Conservation (phyloP, 1,139 yeast species). For the Arxiozyma slooffiae region DNA sequence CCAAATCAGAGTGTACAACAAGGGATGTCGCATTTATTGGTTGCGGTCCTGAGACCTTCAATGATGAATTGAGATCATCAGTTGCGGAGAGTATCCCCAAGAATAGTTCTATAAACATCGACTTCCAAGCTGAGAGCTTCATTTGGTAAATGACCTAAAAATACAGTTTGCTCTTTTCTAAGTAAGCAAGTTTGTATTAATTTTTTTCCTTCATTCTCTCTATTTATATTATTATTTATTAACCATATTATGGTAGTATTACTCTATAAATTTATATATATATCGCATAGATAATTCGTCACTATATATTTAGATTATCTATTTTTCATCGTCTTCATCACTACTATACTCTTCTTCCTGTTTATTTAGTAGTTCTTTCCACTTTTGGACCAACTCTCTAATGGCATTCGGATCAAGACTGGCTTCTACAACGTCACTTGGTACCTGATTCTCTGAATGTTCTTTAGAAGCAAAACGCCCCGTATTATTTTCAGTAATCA, state of each 20-base stretch:
- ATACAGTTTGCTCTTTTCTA: too few relatives aligned
- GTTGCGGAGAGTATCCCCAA: conserved; percentile 27
- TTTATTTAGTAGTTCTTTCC: conserved; percentile 37
- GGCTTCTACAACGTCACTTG: conserved; percentile 83
- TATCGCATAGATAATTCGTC: too few relatives aligned
- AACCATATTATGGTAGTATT: background rate
- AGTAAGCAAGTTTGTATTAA: too few relatives aligned
- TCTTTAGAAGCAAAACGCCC: conserved; percentile 72
- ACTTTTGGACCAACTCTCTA: conserved; percentile 54
- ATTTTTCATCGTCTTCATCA: conserved; percentile 5
- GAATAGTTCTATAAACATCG: conserved; percentile 30
- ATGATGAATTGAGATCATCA: conserved; percentile 32
- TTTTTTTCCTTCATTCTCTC: background rate
- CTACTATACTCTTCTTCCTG: conserved; percentile 24
- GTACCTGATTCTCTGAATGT: conserved; percentile 84
- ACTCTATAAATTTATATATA: background rate
- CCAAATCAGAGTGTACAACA: conserved; percentile 7
- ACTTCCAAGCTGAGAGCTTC: conserved; percentile 37
- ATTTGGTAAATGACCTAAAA: conserved; percentile 27
- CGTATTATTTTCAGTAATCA: conserved; percentile 57
- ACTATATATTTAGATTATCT: background rate
- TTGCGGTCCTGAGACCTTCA: conserved; percentile 39
- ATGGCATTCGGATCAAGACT: conserved; percentile 52
- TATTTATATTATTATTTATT: background rate
- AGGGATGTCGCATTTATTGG: conserved; percentile 28